These are phyloP conservation scores for Mariannaea elegans DNA, from an alignment of 2,329 filamentous ascomycete species.

Conservation along the genomic window DNA sequence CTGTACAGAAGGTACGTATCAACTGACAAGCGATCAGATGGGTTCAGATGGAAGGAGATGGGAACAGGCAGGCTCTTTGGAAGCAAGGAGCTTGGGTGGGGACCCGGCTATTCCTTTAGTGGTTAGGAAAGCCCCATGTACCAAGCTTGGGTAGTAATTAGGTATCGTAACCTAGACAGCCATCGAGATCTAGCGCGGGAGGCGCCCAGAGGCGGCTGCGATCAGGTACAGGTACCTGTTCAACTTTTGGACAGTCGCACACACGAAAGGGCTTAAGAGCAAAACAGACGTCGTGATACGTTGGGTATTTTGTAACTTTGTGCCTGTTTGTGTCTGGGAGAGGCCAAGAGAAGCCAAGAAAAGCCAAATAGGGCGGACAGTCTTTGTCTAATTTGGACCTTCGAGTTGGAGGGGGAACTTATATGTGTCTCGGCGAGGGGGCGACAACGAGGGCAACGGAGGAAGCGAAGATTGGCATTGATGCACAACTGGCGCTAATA, in stretches of 20 bases:
- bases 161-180: slow-evolving; percentile 32
- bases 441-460: neutral
- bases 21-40: slow-evolving; percentile 8
- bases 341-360: slow-evolving; percentile 5
- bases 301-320: neutral
- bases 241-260: slow-evolving; percentile 17
- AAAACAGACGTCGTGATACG: slow-evolving; percentile 24
- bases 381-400: neutral
- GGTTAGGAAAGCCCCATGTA: slow-evolving; percentile 28
- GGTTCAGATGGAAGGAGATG: slow-evolving; percentile 10
- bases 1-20: slow-evolving; percentile 10
- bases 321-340: too few relatives aligned
- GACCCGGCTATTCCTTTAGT: slow-evolving; percentile 21
- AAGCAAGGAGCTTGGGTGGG: slow-evolving; percentile 42
- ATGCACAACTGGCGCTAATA: slow-evolving; percentile 15
- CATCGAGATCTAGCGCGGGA: slow-evolving; percentile 21
- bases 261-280: slow-evolving; percentile 14
- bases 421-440: slow-evolving; percentile 13
- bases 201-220: neutral
- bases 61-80: slow-evolving; percentile 18
- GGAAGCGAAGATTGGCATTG: neutral
- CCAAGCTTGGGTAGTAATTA: slow-evolving; percentile 30
- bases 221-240: slow-evolving; percentile 34
- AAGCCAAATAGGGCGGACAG: slow-evolving; percentile 4
- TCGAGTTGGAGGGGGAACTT: neutral